Percentiles rank a stretch among this genome's conserved stretches.
These are phyloP conservation scores for Coniochaeta sp. DNA, from an alignment of 2,329 filamentous ascomycete genomes.

Conservation along the genomic window DNA sequence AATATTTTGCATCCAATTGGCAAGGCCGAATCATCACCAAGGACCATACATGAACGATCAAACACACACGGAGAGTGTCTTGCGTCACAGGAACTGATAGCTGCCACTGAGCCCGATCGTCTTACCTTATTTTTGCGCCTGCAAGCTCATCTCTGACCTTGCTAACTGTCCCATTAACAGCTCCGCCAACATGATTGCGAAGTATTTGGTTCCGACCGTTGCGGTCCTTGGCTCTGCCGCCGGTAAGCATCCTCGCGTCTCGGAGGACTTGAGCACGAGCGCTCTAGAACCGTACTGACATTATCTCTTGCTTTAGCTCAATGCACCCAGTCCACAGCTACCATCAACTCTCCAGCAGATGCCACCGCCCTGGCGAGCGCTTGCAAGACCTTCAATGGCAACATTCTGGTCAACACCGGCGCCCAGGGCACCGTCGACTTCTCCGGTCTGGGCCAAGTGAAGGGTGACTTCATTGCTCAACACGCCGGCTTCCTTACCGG, in stretches of 20 bases:
- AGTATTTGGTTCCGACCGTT: slow-evolving; percentile 32
- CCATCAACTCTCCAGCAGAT: slow-evolving; percentile 58
- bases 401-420: slow-evolving; percentile 54
- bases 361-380: slow-evolving; percentile 43
- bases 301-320: slow-evolving; percentile 5
- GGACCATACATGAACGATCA: not conserved
- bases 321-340: slow-evolving; percentile 31
- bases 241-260: slow-evolving; percentile 22
- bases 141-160: not conserved
- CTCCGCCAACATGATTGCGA: slow-evolving; percentile 33
- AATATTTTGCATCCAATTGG: not conserved
- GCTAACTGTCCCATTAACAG: slow-evolving; percentile 11
- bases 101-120: not conserved
- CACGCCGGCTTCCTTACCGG: slow-evolving; percentile 57
- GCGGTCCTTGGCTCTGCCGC: slow-evolving; percentile 29
- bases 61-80: not conserved
- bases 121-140: not conserved
- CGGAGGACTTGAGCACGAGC: not conserved
- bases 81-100: not conserved
- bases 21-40: not conserved
- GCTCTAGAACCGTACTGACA: slow-evolving; percentile 16
- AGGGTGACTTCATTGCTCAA: slow-evolving; percentile 47
- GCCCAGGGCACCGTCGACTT: slow-evolving; percentile 54
- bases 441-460: slow-evolving; percentile 49
- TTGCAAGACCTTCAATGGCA: slow-evolving; percentile 65